Evolutionary conservation across 306 rosid genomes (phyloP), one percentile per base, ranked within the genome.

Genomic region (Astragalus glycyphyllos): DNA sequence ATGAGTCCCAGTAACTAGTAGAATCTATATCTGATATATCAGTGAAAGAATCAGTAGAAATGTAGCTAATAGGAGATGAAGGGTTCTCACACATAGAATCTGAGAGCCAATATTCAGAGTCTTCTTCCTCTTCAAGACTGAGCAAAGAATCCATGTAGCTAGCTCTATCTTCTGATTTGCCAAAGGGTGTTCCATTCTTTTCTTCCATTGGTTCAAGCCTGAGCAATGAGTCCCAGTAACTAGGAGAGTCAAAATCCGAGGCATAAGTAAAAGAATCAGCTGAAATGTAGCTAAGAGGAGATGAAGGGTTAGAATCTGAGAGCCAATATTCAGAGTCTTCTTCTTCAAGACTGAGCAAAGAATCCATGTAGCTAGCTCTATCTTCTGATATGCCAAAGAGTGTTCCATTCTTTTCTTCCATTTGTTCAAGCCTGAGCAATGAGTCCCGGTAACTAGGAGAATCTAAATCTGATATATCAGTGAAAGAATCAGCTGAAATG

Each of bases 321-420:
- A 81, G 77, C 85, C 80, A 23, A 23, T 23, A 78, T 29, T 59
- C 75, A 11, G 37, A 46, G 31, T 79, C 88, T 71, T 81, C 85
- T 4, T 48, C 70, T 35, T 84, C 29, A 23, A 23, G 29, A 23
- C 29, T 23, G 29, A 23, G 29, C 2, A 23, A 23, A 23, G 29
- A 23, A 13, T 65, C 57, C 68, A 10, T 12, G 49, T 59, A 82
- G 64, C 74, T 51, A 5, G 16, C 68, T 63, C 31, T 23, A 23
- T 23, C 29, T 23, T 23, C 29, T 23, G 29, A 23, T 23, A 1
- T 23, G 1, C 29, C 29, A 23, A 1, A 23, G 29, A 1, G 29
- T 23, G 29, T 2, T 17, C 79, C 75, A 14, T 0, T 55, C 20
- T 71, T 80, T 67, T 77, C 79, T 69, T 81, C 78, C 16, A 4